phyloP scores from a whole-genome alignment of 2,329 filamentous ascomycete genomes.

The Fusarium austroafricanum region DNA sequence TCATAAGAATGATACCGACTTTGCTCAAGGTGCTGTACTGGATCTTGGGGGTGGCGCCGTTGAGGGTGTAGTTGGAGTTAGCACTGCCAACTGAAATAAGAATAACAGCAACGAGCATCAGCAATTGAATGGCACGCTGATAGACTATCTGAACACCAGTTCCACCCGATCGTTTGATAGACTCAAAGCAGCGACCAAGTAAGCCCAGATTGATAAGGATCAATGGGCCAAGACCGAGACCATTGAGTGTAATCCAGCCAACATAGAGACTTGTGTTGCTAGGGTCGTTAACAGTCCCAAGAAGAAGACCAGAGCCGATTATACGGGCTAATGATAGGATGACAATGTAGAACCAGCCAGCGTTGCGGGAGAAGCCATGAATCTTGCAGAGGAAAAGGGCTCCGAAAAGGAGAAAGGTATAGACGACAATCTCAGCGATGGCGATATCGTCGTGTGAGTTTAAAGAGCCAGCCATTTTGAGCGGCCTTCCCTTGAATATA shows the following conservation, averaged over 20 bases:
- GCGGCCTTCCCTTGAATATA: background rate
- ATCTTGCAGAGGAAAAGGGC: constrained; percentile 58
- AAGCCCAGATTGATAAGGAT: constrained; percentile 55
- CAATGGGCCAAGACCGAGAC: constrained; percentile 58
- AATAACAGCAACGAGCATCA: constrained; percentile 56
- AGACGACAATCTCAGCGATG: constrained; percentile 50
- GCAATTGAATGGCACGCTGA: constrained; percentile 54
- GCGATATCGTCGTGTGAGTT: constrained; percentile 49
- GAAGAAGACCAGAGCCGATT: constrained; percentile 61
- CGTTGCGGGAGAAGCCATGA: constrained; percentile 66
- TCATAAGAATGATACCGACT: constrained; percentile 47
- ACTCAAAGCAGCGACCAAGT: constrained; percentile 57
- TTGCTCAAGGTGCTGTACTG: constrained; percentile 46
- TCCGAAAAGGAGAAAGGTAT: constrained; percentile 45
- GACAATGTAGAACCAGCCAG: constrained; percentile 70
- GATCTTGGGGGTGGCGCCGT: constrained; percentile 40
- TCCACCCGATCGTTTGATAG: constrained; percentile 55
- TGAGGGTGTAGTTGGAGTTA: constrained; percentile 39
- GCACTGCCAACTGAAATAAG: constrained; percentile 51
- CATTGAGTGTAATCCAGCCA: constrained; percentile 50
- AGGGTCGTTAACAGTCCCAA: constrained; percentile 61
- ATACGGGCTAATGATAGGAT: constrained; percentile 69
- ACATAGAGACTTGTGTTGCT: constrained; percentile 54
- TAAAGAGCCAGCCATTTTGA: constrained; percentile 41
- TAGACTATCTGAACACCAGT: constrained; percentile 46